Percentiles rank a stretch among this genome's conserved stretches.
phyloP scores from a whole-genome alignment of 306 rosid genomes.

The Alnus glutinosa region DNA sequence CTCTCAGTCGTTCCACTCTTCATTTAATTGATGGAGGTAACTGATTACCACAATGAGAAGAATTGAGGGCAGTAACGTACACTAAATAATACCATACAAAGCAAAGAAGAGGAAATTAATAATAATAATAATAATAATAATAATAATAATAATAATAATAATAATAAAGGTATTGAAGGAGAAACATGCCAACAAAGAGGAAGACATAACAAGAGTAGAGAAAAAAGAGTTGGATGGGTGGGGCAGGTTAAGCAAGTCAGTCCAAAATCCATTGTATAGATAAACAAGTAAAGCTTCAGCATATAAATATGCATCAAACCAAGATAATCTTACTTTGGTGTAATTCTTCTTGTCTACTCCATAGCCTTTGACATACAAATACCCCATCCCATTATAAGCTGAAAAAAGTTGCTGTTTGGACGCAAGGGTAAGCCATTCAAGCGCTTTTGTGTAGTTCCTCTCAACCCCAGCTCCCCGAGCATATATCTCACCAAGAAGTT shows the following conservation, averaged over 20 bases:
- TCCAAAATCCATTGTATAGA: background rate
- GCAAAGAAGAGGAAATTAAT: background rate
- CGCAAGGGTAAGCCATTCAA: slow-evolving; percentile 90
- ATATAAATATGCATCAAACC: slow-evolving; percentile 11
- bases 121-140: too few relatives aligned
- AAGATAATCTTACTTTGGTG: slow-evolving; percentile 61
- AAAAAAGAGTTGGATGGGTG: background rate
- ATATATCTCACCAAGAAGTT: slow-evolving; percentile 92
- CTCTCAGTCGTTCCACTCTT: background rate
- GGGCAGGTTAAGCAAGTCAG: slow-evolving; percentile 19
- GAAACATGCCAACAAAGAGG: background rate
- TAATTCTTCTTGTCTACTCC: slow-evolving; percentile 87
- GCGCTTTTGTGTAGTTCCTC: slow-evolving; percentile 87
- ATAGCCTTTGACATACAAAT: slow-evolving; percentile 88
- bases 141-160: too few relatives aligned
- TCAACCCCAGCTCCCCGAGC: slow-evolving; percentile 97
- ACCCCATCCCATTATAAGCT: slow-evolving; percentile 94
- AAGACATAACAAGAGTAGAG: background rate
- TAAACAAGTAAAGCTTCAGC: background rate
- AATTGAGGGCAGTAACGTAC: background rate
- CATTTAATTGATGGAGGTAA: background rate
- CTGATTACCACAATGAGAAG: background rate
- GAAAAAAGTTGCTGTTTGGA: slow-evolving; percentile 75
- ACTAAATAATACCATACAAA: too few relatives aligned
- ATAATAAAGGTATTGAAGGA: too few relatives aligned